Percentiles rank a stretch among this genome's conserved stretches.
These are phyloP conservation scores for Phenoliferia sp. DNA, from an alignment of 1,284 basidiomycete species.

Conservation along the genomic window DNA sequence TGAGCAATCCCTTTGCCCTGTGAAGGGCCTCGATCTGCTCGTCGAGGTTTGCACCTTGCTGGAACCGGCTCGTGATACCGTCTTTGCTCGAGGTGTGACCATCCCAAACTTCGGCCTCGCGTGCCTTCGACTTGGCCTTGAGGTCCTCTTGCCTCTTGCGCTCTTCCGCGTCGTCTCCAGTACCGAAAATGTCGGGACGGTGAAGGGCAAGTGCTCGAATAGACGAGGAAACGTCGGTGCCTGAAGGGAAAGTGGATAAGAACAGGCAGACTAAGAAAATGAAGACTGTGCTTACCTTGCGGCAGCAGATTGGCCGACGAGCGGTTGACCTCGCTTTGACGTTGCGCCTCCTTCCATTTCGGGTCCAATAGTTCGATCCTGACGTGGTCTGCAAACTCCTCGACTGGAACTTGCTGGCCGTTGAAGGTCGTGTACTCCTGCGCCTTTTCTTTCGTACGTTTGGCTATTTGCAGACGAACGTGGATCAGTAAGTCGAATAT, in stretches of 20 bases:
- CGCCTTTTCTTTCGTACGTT: slow-evolving; percentile 17
- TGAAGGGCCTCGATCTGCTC: slow-evolving; percentile 93
- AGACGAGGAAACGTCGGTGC: slow-evolving; percentile 86
- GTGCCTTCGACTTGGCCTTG: slow-evolving; percentile 24
- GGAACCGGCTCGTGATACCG: slow-evolving; percentile 81
- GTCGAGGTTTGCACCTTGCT: slow-evolving; percentile 83
- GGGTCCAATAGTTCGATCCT: slow-evolving; percentile 97
- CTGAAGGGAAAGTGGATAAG: slow-evolving; percentile 15
- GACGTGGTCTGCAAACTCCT: slow-evolving; percentile 95
- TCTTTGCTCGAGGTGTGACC: slow-evolving; percentile 33
- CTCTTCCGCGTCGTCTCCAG: slow-evolving; percentile 38
- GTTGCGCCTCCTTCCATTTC: slow-evolving; percentile 92
- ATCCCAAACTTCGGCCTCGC: slow-evolving; percentile 32
- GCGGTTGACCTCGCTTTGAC: slow-evolving; percentile 76
- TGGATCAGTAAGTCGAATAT: background rate
- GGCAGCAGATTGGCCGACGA: slow-evolving; percentile 73
- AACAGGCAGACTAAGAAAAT: background rate
- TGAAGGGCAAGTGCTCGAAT: slow-evolving; percentile 83
- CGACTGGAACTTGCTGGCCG: slow-evolving; percentile 85
- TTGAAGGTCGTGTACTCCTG: slow-evolving; percentile 23
- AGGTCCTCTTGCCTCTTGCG: slow-evolving; percentile 22
- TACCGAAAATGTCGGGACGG: slow-evolving; percentile 91
- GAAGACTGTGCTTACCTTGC: slow-evolving; percentile 14
- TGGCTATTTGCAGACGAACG: slow-evolving; percentile 12
- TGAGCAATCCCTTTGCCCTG: slow-evolving; percentile 68